Percentiles rank a stretch among this genome's conserved stretches.
phyloP scores from a whole-genome alignment of 169 alveolate species.

The Theileria parva region DNA sequence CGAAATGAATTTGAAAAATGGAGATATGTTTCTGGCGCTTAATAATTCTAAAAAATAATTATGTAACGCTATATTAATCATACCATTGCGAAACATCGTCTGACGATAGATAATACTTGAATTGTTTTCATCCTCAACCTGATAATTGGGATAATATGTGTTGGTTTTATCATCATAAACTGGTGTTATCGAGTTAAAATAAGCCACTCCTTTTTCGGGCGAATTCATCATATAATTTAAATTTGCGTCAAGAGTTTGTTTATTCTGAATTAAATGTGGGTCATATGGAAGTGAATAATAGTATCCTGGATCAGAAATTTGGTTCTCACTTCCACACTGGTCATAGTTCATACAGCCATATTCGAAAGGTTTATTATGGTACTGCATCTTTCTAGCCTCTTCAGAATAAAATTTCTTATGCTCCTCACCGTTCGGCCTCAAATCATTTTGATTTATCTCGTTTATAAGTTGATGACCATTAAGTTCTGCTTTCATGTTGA shows the following conservation, averaged over 20 bases:
- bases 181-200: not conserved
- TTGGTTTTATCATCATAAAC: constrained; percentile 12
- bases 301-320: not conserved
- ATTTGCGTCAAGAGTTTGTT: not conserved
- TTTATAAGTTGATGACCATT: not conserved
- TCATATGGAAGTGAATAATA: not conserved
- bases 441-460: not conserved
- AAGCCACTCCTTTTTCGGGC: not conserved
- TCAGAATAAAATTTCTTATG: not conserved
- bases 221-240: not conserved
- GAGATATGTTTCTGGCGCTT: not conserved
- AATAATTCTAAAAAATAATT: not conserved
- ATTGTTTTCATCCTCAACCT: constrained; percentile 15
- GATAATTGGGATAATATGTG: constrained; percentile 16
- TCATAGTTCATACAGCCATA: not conserved
- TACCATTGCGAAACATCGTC: constrained; percentile 5
- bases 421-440: not conserved
- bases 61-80: not conserved
- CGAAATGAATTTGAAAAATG: not conserved
- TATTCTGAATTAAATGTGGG: not conserved
- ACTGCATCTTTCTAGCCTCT: not conserved
- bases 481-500: not conserved
- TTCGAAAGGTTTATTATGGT: not conserved
- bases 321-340: not conserved
- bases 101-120: not conserved